Conservation (phyloP, 306 rosid species). For the Sicyos edulis region DNA sequence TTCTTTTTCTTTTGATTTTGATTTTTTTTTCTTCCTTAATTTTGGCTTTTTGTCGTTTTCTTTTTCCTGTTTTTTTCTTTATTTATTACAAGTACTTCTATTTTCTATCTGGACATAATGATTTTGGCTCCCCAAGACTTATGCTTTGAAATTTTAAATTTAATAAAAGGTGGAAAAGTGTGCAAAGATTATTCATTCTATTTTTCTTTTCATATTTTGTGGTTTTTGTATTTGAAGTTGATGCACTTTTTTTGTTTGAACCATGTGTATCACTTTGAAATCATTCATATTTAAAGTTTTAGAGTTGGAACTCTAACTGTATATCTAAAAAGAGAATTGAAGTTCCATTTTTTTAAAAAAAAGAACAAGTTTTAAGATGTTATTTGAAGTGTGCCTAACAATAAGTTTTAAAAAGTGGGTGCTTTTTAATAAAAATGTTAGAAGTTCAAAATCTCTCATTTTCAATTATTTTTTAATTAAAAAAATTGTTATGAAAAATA, state of each 20-base stretch:
- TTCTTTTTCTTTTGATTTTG: background rate
- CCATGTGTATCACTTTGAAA: background rate
- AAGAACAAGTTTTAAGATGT: too few species aligned
- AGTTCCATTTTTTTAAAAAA: too few species aligned
- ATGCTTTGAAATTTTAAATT: background rate
- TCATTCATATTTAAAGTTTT: too few species aligned
- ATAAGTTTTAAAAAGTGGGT: too few species aligned
- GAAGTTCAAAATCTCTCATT: too few species aligned
- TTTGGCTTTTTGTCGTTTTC: constrained; percentile 17
- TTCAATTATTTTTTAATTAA: too few species aligned
- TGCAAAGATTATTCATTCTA: background rate
- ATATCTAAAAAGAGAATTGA: too few species aligned
- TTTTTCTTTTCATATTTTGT: background rate
- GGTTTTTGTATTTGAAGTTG: background rate
- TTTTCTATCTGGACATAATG: constrained; percentile 2
- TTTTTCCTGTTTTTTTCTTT: constrained; percentile 20
- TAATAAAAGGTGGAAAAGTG: background rate
- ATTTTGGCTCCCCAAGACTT: constrained; percentile 3
- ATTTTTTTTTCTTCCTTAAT: background rate
- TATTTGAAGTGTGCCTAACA: too few species aligned
- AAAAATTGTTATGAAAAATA: too few species aligned
- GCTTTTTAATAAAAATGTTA: too few species aligned
- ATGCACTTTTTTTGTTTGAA: background rate
- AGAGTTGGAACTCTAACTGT: too few species aligned
- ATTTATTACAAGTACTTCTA: constrained; percentile 20